Conservation (phyloP, 1,139 yeast species). For the Blastobotrys arbuscula region DNA sequence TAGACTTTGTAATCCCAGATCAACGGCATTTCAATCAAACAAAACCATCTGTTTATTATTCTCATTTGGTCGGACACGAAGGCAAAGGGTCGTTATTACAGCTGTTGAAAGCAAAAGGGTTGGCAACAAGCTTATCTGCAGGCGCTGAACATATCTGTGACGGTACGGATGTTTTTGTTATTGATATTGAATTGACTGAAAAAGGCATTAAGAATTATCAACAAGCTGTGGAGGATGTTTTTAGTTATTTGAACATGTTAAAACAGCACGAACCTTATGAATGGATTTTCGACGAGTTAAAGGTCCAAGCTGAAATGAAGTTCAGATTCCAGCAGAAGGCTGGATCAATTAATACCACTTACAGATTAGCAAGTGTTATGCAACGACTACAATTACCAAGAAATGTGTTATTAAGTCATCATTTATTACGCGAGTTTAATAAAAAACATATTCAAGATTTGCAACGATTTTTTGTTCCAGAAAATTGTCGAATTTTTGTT, state of each 20-base stretch:
- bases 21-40: constrained; percentile 57
- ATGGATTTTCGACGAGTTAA: constrained; percentile 48
- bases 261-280: constrained; percentile 51
- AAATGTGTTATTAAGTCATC: constrained; percentile 51
- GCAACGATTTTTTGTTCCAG: constrained; percentile 46
- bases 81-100: constrained; percentile 76
- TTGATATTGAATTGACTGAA: constrained; percentile 71
- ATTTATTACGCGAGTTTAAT: constrained; percentile 56
- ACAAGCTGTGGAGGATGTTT: constrained; percentile 51
- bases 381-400: constrained; percentile 57
- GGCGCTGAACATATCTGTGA: constrained; percentile 67
- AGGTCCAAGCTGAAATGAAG: constrained; percentile 41
- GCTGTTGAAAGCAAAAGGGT: constrained; percentile 61
- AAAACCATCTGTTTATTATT: constrained; percentile 62
- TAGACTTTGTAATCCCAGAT: constrained; percentile 73
- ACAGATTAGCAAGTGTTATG: constrained; percentile 44
- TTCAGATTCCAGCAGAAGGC: constrained; percentile 67
- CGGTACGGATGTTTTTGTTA: constrained; percentile 60
- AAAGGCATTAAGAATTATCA: constrained; percentile 62
- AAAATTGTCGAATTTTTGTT: constrained; percentile 57
- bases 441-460: constrained; percentile 50
- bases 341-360: constrained; percentile 55
- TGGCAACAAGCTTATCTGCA: constrained; percentile 75
- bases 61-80: constrained; percentile 90
- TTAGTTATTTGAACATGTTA: constrained; percentile 67